Evolutionary conservation across 2,329 filamentous ascomycete species (phyloP), one percentile per base, ranked within the genome.

Genomic region (Fusarium continuum): DNA sequence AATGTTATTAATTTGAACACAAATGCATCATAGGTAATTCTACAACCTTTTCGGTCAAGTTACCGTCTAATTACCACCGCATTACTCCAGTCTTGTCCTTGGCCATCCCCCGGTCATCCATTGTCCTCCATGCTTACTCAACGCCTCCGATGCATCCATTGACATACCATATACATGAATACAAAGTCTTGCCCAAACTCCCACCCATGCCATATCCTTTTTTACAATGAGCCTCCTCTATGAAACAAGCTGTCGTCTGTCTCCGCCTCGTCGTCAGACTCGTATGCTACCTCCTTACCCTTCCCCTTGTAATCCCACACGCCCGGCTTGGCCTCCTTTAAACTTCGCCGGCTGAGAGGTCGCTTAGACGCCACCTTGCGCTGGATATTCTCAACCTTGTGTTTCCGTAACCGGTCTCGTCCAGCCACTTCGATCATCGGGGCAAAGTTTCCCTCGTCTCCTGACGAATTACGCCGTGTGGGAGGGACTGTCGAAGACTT

Each of bases 391-490:
- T 69, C 66, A 36, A 62, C 64, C 52, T 71, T 74, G 45, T 55
- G 45, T 49, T 57, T 64, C 51, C 65, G 70, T 29, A 65, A 41
- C 43, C 71, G 70, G 23, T 74, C 74, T 31, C 69, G 60, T 23
- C 74, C 75, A 4, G 77, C 75, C 10, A 76, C 70, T 48, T 80
- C 78, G 19, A 75, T 72, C 23, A 70, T 56, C 11, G 73, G 62
- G 10, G 61, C 57, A 5, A 64, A 61, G 31, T 54, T 71, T 6
- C 73, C 69, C 22, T 77, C 76, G 10, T 83, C 82, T 19, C 78
- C 78, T 3, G 79, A 83, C 8, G 84, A 86, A 64, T 84, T 85
- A 46, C 81, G 79, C 23, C 80, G 78, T 7, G 83, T 83, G 3
- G 80, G 78, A 4, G 80, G 78, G 28, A 76, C 76, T n/a, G 78